A percentile compares a stretch with the other conserved stretches of the same genome.
Evolutionary conservation across 306 rosid species (phyloP).

Genomic region (Lablab purpureus): DNA sequence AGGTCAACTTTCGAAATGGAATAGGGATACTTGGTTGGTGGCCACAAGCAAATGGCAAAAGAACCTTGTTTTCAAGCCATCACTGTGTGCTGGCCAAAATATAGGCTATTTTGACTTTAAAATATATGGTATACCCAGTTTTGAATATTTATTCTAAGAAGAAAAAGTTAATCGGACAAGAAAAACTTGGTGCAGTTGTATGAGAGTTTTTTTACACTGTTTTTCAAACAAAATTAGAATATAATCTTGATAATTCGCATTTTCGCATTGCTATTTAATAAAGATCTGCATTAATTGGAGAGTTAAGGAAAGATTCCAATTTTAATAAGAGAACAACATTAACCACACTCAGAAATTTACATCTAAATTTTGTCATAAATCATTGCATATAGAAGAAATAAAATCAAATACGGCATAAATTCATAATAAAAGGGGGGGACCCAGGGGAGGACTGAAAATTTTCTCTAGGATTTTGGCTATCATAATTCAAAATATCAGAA

Average conservation of each 20-base stretch:
- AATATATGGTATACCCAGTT: neutral
- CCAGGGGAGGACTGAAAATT: neutral
- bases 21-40: neutral
- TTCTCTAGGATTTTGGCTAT: neutral
- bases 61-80: neutral
- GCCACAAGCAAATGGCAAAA: constrained; percentile 2
- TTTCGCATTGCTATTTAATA: neutral
- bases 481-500: neutral
- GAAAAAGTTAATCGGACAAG: neutral
- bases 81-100: neutral
- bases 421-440: neutral
- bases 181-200: neutral
- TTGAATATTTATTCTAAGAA: neutral
- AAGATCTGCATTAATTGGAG: neutral
- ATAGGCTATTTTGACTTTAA: too few relatives aligned
- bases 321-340: neutral
- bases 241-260: too few relatives aligned
- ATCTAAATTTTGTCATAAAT: neutral
- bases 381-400: neutral
- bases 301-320: neutral
- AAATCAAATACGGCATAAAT: constrained; percentile 15
- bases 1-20: neutral
- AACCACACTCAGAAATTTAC: neutral
- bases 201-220: too few relatives aligned
- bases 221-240: neutral